Percentiles rank a stretch among this genome's conserved stretches.
Conservation (phyloP, 208 protist species). For the Leishmania braziliensis region DNA sequence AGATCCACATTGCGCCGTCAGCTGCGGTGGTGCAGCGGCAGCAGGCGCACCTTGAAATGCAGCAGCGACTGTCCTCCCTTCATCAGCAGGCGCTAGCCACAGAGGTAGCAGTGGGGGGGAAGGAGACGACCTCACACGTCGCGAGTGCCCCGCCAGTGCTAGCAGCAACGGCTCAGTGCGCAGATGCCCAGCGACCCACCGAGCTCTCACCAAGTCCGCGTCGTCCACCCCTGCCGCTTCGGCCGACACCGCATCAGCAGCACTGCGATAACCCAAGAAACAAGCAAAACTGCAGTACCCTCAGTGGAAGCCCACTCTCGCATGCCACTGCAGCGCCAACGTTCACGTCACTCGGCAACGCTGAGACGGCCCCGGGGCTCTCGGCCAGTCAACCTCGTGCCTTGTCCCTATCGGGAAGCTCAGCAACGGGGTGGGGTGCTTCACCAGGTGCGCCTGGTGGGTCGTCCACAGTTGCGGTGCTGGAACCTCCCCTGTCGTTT, state of each 20-base stretch:
- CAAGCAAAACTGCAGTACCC: not conserved
- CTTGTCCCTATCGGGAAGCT: not conserved
- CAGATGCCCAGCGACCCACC: not conserved
- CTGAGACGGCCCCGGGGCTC: not conserved
- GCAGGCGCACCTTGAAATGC: constrained; percentile 39
- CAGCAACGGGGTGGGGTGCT: not conserved
- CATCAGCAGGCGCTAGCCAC: constrained; percentile 1
- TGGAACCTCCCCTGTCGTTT: constrained; percentile 3
- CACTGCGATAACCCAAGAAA: not conserved
- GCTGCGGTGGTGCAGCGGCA: constrained; percentile 51
- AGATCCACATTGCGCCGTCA: constrained; percentile 87
- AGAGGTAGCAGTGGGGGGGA: not conserved
- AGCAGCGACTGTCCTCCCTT: constrained; percentile 20
- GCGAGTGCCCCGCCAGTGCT: not conserved
- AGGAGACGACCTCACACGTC: not conserved
- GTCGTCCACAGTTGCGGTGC: not conserved
- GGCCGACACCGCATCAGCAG: constrained; percentile 1
- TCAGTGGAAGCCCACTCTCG: not conserved
- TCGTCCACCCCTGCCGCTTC: constrained; percentile 7
- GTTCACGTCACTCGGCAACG: not conserved
- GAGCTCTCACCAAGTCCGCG: constrained; percentile 28
- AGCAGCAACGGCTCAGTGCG: not conserved
- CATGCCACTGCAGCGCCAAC: not conserved
- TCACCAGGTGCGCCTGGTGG: not conserved
- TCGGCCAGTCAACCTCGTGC: not conserved